These are phyloP conservation scores for Inga leiocalycina DNA, from an alignment of 306 rosid species.

Conservation along the genomic window DNA sequence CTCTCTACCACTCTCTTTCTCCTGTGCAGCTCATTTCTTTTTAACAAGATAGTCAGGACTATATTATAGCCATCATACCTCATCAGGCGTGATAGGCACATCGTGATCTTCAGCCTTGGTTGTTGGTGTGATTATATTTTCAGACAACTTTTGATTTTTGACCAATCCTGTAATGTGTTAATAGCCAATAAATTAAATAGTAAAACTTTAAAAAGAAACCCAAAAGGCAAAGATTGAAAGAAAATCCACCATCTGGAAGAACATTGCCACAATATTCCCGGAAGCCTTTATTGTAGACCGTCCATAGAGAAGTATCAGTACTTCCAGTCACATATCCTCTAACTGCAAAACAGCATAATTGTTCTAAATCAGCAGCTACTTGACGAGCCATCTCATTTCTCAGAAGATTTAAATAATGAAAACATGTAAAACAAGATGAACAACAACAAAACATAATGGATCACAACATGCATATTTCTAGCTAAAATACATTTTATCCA, in stretches of 20 bases:
- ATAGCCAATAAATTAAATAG: slow-evolving; percentile 30
- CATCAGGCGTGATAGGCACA: slow-evolving; percentile 87
- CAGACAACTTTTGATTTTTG: slow-evolving; percentile 79
- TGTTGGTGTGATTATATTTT: slow-evolving; percentile 90
- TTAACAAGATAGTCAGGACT: slow-evolving; percentile 18
- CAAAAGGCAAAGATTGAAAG: background rate
- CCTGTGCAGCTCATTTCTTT: slow-evolving; percentile 1
- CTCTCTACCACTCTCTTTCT: slow-evolving; percentile 9
- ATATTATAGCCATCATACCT: slow-evolving; percentile 51
- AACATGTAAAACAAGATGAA: background rate
- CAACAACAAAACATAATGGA: slow-evolving; percentile 3
- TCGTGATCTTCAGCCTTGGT: slow-evolving; percentile 96
- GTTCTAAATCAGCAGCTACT: slow-evolving; percentile 27
- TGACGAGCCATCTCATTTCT: slow-evolving; percentile 12
- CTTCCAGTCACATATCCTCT: slow-evolving; percentile 99
- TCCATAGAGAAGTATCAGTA: slow-evolving; percentile 95
- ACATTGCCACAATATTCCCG: slow-evolving; percentile 86
- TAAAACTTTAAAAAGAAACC: background rate
- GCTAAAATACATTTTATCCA: slow-evolving; percentile 2
- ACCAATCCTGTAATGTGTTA: slow-evolving; percentile 60
- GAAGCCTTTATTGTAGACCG: slow-evolving; percentile 77
- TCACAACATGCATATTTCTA: background rate
- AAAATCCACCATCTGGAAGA: slow-evolving; percentile 73
- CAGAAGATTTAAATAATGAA: slow-evolving; percentile 7
- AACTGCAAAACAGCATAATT: slow-evolving; percentile 49